phyloP scores from a whole-genome alignment of 768 basidiomycete species.

The Agaricus subrufescens region DNA sequence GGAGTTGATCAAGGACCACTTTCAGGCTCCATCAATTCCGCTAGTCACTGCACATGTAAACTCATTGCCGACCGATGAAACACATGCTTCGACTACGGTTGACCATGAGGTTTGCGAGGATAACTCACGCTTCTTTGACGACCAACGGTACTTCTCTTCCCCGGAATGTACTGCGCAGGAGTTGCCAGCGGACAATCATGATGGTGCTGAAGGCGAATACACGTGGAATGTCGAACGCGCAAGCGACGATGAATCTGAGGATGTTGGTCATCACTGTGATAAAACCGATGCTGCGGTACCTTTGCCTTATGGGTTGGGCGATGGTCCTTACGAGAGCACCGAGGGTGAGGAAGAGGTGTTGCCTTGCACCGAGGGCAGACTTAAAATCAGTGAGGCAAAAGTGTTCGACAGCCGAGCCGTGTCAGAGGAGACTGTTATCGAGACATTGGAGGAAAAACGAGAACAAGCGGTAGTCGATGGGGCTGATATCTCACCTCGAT shows the following conservation, averaged over 20 bases:
- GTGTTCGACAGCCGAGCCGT: background rate
- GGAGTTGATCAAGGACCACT: background rate
- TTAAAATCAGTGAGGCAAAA: background rate
- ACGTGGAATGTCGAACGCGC: background rate
- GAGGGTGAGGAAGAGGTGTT: background rate
- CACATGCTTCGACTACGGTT: background rate
- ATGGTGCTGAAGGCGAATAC: background rate
- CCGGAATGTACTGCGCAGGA: background rate
- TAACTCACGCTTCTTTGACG: background rate
- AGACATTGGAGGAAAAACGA: background rate
- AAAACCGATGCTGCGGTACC: background rate
- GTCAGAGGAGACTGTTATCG: background rate
- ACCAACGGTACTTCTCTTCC: conserved; percentile 8
- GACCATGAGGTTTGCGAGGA: background rate
- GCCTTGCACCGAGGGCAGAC: background rate
- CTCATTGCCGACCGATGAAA: background rate
- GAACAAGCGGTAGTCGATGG: background rate
- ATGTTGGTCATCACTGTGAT: background rate
- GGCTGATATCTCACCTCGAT: background rate
- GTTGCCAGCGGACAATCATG: background rate
- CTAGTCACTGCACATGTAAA: background rate
- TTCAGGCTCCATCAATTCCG: background rate
- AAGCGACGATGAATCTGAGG: background rate
- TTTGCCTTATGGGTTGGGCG: background rate
- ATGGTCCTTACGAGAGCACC: background rate